Evolutionary conservation across 2,329 filamentous ascomycete genomes (phyloP).

Genomic region (Talaromyces sp.): DNA sequence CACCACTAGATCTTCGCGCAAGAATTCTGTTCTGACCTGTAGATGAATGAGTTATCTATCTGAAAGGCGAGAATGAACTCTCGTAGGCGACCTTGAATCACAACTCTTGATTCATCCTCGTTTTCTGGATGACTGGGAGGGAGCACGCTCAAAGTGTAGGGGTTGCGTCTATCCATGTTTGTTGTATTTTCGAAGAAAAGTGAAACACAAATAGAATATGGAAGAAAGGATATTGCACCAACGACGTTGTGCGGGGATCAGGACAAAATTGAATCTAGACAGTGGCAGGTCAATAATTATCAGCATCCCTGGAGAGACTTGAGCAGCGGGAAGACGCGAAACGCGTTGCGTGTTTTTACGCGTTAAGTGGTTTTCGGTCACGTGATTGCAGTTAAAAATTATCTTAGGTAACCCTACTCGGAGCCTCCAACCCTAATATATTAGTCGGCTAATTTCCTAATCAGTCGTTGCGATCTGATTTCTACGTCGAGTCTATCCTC

Average conservation of each 20-base stretch:
- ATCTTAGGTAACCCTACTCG: background rate
- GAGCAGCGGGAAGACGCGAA: slow-evolving; percentile 25
- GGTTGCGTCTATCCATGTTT: slow-evolving; percentile 80
- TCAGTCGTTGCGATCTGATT: background rate
- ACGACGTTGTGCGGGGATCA: background rate
- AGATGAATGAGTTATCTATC: slow-evolving; percentile 90
- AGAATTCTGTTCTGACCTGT: slow-evolving; percentile 60
- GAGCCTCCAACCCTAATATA: background rate
- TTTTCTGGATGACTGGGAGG: slow-evolving; percentile 60
- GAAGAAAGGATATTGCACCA: no score
- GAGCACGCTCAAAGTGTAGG: slow-evolving; percentile 81
- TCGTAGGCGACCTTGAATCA: slow-evolving; percentile 75
- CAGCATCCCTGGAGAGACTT: slow-evolving; percentile 1
- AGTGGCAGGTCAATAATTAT: slow-evolving; percentile 10
- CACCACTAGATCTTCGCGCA: no score
- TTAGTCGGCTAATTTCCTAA: background rate
- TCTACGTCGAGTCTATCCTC: background rate
- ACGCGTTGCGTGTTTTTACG: slow-evolving; percentile 38
- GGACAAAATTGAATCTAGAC: background rate
- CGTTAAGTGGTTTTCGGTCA: slow-evolving; percentile 38
- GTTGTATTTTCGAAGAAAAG: background rate
- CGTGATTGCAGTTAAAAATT: background rate
- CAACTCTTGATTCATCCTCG: slow-evolving; percentile 64
- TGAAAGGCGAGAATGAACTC: slow-evolving; percentile 92
- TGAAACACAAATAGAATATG: background rate